Evolutionary conservation across 257 asterid genomes (phyloP), one percentile per base, ranked within the genome.

Genomic region (Fraxinus excelsior): DNA sequence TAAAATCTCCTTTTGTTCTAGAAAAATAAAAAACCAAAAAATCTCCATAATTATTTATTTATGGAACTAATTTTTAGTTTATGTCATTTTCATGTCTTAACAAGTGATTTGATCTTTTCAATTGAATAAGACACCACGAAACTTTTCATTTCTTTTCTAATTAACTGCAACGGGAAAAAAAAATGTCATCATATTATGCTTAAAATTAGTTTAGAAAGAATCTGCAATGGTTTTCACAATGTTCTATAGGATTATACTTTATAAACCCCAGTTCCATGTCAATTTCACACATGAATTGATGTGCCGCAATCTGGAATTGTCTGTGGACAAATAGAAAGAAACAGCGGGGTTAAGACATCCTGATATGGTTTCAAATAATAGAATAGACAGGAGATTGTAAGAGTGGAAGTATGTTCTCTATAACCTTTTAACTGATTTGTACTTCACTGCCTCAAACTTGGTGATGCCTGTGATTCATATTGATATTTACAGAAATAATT

Each of bases 361-460:
- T 73, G 67, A 35, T 9, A 25, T 51, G 71, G 56, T 74, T 65
- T 65, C 31, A 31, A 66, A 13, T 68, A 29, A 44, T 80, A 46
- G 75, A 80, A 64, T 49, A 46, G 76, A 16, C 37, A 46, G 60
- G 19, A 35, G 11, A 60, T 25, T 74, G 23, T 29, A 34, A 2
- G 19, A 3, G 44, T 16, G 25, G 16, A 23, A 71, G 35, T 68
- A 34, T 18, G 28, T 58, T 58, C 35, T 73, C 56, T 38, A 42
- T 42, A 77, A 78, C 73, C 28, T 67, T 67, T 34, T 74, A 56
- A 29, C 9, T 75, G n/a, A 56, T 60, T 23, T 28, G 74, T 5
- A 26, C 26, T 78, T 35, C 67, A 73, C 68, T 67, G 66, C 56
- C 60, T 32, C 42, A 64, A 72, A 71, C 35, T 46, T 60, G n/a